phyloP scores from a whole-genome alignment of 192 early-diverging fungal genomes.

The Tieghemiomyces parasiticus region DNA sequence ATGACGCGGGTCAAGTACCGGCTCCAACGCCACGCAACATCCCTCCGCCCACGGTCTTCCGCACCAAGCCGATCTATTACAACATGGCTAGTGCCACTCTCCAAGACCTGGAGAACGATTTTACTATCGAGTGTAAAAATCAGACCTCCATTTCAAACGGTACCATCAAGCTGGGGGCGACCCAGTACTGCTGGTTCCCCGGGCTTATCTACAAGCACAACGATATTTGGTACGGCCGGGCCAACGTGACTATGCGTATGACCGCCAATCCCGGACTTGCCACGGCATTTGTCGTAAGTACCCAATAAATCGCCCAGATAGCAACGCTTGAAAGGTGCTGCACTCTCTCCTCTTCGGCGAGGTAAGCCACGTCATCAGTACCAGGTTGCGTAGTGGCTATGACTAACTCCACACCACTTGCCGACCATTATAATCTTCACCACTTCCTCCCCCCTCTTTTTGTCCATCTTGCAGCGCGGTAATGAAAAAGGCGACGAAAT shows the following conservation, averaged over 20 bases:
- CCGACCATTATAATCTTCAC: neutral
- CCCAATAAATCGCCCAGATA: no score
- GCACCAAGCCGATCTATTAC: no score
- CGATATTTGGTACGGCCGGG: neutral
- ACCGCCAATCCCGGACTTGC: neutral
- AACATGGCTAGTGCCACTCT: no score
- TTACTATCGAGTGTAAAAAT: neutral
- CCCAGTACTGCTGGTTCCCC: neutral
- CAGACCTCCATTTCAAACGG: neutral
- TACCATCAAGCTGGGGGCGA: neutral
- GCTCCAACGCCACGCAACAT: no score
- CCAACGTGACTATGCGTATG: neutral
- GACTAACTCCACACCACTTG: neutral
- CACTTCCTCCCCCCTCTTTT: neutral
- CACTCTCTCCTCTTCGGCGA: neutral
- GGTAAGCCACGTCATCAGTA: neutral
- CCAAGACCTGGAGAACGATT: neutral
- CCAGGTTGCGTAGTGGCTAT: neutral
- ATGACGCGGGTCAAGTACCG: no score
- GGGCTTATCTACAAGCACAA: neutral
- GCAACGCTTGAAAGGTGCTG: neutral
- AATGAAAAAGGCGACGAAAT: constrained; percentile 30
- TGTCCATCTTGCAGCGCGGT: neutral
- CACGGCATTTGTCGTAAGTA: neutral
- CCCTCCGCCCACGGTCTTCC: no score